Evolutionary conservation across 495 filamentous ascomycete genomes (phyloP).

Genomic region (Evernia prunastri): DNA sequence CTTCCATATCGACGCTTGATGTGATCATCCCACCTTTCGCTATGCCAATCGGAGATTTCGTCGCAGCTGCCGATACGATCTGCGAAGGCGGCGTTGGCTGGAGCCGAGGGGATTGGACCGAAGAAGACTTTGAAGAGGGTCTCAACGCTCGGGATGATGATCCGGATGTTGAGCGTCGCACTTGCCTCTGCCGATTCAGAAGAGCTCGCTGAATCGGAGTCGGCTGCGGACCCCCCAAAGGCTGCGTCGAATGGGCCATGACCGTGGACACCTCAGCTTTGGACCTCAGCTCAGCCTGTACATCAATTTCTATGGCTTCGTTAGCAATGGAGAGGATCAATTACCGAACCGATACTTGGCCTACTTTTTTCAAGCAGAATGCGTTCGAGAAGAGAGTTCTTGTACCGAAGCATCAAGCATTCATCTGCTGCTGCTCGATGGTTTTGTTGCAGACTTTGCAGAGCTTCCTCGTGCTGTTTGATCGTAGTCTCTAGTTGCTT

Average conservation of each 20-base stretch:
- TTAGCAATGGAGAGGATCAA: constrained; percentile 20
- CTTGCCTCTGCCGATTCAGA: constrained; percentile 61
- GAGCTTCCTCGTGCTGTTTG: constrained; percentile 89
- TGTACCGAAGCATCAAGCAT: constrained; percentile 96
- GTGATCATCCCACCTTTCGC: constrained; percentile 66
- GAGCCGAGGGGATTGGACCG: constrained; percentile 40
- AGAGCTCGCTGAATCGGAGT: constrained; percentile 66
- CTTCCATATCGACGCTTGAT: constrained; percentile 55
- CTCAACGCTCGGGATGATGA: constrained; percentile 46
- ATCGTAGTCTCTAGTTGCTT: constrained; percentile 97
- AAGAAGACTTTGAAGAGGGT: constrained; percentile 28
- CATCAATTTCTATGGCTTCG: constrained; percentile 71
- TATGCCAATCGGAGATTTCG: constrained; percentile 63
- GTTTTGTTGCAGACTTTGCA: constrained; percentile 86
- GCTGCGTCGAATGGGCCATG: constrained; percentile 54
- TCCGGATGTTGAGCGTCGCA: constrained; percentile 60
- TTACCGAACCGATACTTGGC: constrained; percentile 3
- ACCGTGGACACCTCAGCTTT: constrained; percentile 74
- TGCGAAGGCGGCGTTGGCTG: constrained; percentile 81
- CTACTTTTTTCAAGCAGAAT: constrained; percentile 93
- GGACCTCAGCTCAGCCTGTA: constrained; percentile 86
- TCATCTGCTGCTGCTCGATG: constrained; percentile 94
- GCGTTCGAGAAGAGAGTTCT: constrained; percentile 92
- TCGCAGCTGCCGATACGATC: constrained; percentile 64
- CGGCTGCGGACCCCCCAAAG: constrained; percentile 50